phyloP scores from a whole-genome alignment of 306 rosid genomes.

The Castanea sativa region DNA sequence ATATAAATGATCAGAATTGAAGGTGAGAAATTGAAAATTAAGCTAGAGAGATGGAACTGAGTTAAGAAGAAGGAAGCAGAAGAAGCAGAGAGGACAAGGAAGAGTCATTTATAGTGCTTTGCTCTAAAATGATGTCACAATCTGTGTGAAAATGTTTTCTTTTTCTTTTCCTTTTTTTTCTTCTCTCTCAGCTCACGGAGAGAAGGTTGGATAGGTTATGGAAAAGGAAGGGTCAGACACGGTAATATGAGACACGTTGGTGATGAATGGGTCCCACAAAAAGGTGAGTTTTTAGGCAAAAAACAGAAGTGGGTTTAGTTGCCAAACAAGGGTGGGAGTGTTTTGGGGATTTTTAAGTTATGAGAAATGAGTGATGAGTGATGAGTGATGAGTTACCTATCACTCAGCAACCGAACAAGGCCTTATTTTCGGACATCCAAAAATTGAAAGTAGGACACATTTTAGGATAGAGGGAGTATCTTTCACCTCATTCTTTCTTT shows the following conservation, averaged over 20 bases:
- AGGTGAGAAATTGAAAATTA: neutral
- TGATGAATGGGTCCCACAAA: too few species aligned
- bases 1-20: neutral
- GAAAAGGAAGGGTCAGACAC: constrained; percentile 18
- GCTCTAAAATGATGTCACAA: constrained; percentile 23
- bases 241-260: constrained; percentile 35
- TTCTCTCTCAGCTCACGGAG: neutral
- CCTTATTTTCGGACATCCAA: neutral
- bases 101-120: constrained; percentile 37
- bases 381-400: too few species aligned
- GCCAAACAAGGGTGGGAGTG: too few species aligned
- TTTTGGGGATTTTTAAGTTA: too few species aligned
- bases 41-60: too few species aligned
- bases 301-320: too few species aligned
- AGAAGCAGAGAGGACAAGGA: constrained; percentile 27
- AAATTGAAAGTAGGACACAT: neutral
- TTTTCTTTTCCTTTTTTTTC: neutral
- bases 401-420: too few species aligned
- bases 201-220: constrained; percentile 3
- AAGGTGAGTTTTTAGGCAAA: too few species aligned
- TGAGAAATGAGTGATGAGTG: too few species aligned
- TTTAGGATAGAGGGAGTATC: neutral
- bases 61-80: neutral
- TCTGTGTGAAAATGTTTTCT: neutral
- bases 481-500: too few species aligned